Base-by-base conservation (phyloP, 2,329 filamentous ascomycete species). In the Pseudogymnoascus sp. region DNA sequence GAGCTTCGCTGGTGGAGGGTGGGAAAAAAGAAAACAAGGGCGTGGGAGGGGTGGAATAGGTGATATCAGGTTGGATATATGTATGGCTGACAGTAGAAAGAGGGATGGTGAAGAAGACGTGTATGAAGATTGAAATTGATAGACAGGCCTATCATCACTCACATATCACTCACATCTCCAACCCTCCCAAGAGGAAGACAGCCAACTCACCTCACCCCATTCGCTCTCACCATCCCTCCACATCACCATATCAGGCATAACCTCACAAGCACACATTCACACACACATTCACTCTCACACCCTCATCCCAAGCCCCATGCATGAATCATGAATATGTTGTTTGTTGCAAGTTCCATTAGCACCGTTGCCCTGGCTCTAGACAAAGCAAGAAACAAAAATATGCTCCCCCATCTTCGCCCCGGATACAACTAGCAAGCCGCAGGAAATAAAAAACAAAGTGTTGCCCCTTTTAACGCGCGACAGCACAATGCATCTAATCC, bases 311-410 rank as follows among this genome's bases (percentile, higher is more conserved):
- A n/a, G 29, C 7, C n/a, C 7, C 12, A 29, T 8, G 14, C 12
- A 29, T n/a, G 14, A n/a, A 31, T 51, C 45, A 51, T 51, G 23
- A 45, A 45, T 51, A n/a, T 51, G 4, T 42, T 51, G 45, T 51
- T 51, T 51, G 45, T 51, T 51, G 45, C 45, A 51, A 51, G 21
- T 51, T 51, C 45, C 45, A 51, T 51, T 51, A 51, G 45, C 45
- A 51, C 39, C 45, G 45, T 51, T 51, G 45, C 23, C 45, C 45
- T 51, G 45, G 45, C 45, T 51, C 21, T 51, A 51, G 45, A 47
- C 42, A 51, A 51, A n/a, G 45, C 45, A 51, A 51, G 45, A 51
- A 51, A 51, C 42, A 45, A 12, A 21, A 37, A 31, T 2, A 31
- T 31, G 40, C 40, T 23, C 42, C 42, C 42, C 23, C 11, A 14